These are phyloP conservation scores for Rhodocollybia butyracea DNA, from an alignment of 768 basidiomycete genomes.

Conservation along the genomic window DNA sequence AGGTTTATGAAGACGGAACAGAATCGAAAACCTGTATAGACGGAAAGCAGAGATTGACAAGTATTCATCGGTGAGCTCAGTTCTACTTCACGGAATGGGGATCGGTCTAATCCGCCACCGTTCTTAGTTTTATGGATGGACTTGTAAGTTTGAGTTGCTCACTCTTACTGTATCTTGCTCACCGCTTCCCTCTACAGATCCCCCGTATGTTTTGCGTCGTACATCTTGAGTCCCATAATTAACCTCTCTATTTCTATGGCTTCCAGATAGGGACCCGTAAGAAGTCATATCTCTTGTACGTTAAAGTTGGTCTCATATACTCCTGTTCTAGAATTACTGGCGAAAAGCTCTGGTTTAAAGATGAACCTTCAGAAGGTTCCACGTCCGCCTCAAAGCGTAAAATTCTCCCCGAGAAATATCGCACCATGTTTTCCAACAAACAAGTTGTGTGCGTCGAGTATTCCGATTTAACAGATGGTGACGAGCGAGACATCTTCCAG, in stretches of 20 bases:
- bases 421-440: constrained; percentile 65
- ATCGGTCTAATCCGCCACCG: background rate
- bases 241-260: constrained; percentile 25
- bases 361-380: constrained; percentile 9
- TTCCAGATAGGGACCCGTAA: constrained; percentile 50
- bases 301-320: background rate
- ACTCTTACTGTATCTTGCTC: background rate
- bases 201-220: constrained; percentile 39
- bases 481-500: constrained; percentile 75
- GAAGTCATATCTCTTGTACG: constrained; percentile 12
- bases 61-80: constrained; percentile 65
- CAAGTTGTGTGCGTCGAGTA: constrained; percentile 82
- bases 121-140: constrained; percentile 63
- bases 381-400: background rate
- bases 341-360: constrained; percentile 54
- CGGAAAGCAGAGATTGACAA: constrained; percentile 82
- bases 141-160: constrained; percentile 36
- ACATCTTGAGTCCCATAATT: background rate
- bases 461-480: constrained; percentile 48
- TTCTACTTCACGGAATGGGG: no score
- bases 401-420: constrained; percentile 50
- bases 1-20: constrained; percentile 54
- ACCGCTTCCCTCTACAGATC: background rate
- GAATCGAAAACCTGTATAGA: constrained; percentile 72
- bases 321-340: constrained; percentile 28